These are phyloP conservation scores for Fusarium sp. DNA, from an alignment of 2,329 filamentous ascomycete genomes.

Conservation along the genomic window DNA sequence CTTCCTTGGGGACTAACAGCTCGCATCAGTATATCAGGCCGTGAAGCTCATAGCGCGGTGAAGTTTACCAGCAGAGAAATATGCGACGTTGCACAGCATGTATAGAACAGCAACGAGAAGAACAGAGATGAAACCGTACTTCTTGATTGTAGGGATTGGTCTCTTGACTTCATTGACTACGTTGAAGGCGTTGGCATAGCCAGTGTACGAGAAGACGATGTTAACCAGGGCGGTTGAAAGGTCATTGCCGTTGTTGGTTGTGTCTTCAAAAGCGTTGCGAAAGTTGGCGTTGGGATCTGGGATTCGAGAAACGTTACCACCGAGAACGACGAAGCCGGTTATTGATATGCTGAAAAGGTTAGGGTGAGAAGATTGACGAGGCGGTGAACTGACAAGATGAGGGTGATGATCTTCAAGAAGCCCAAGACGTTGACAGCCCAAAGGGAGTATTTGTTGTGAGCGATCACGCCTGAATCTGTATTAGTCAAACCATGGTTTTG, in stretches of 20 bases:
- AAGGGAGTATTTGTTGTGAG: conserved; percentile 68
- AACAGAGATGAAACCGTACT: conserved; percentile 61
- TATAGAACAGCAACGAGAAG: conserved; percentile 64
- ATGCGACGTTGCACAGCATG: conserved; percentile 69
- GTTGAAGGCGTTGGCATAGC: conserved; percentile 70
- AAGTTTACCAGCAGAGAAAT: conserved; percentile 59
- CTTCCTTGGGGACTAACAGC: conserved; percentile 59
- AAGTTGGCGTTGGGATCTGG: conserved; percentile 51
- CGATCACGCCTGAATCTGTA: conserved; percentile 56
- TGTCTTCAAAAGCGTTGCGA: conserved; percentile 50
- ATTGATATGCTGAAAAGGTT: conserved; percentile 55
- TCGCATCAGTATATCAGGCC: conserved; percentile 36
- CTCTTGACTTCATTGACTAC: conserved; percentile 71
- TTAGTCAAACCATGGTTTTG: neutral
- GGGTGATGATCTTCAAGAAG: conserved; percentile 67
- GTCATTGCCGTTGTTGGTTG: conserved; percentile 50
- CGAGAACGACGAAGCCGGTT: conserved; percentile 70
- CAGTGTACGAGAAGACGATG: conserved; percentile 68
- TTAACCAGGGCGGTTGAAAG: conserved; percentile 63
- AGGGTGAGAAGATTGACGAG: conserved; percentile 36
- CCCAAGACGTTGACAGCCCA: conserved; percentile 67
- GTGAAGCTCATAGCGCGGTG: accelerated
- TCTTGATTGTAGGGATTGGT: conserved; percentile 65
- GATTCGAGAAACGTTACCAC: conserved; percentile 47
- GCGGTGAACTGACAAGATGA: conserved; percentile 63